Base-by-base conservation (phyloP, 225 moss, liverwort and hornwort genomes). In the Takakia lepidozioides region DNA sequence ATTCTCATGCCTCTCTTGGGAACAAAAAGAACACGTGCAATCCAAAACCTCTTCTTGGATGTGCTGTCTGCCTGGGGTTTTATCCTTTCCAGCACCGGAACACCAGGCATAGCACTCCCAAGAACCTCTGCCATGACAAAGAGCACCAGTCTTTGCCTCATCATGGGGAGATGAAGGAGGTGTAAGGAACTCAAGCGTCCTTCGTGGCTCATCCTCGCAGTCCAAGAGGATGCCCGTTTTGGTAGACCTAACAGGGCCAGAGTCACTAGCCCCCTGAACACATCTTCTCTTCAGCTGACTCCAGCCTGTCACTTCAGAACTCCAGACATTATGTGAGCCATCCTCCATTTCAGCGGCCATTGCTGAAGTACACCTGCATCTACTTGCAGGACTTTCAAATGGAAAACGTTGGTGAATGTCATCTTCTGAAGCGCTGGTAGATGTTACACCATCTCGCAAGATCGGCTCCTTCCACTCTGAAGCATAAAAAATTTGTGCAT, bases 401-500 rank as follows among this genome's bases (percentile, higher is more conserved):
- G 15, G 45, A 29, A 46, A 40, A 21, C 47, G 51, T 48, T 36
- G 46, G 19, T 25, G 50, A 20, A 42, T 37, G 41, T 6, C 23
- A 23, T 34, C 56, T 56, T 34, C 43, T 49, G 62, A 49, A 57
- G 48, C 51, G 49, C 54, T 58, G 48, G 45, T 40, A 34, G 49
- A 27, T 38, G 44, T 41, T 22, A 15, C 38, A 30, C 18, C 37
- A 73, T 40, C 38, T 60, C 68, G 46, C 55, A n/a, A 45, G 28
- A 47, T 35, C 11, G 46, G 27, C 58, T 68, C 41, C 55, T 24
- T 54, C 68, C 77, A 54, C 62, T 71, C 56, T 15, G 78, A 83
- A 29, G 77, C 68, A 58, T 91, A 91, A 66, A 86, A 86, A 36
- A 76, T 83, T 73, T 60, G 73, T 54, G 91, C 91, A 62, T 86